These are phyloP conservation scores for Wickerhamomyces alni DNA, from an alignment of 805 yeast genomes.

Conservation along the genomic window DNA sequence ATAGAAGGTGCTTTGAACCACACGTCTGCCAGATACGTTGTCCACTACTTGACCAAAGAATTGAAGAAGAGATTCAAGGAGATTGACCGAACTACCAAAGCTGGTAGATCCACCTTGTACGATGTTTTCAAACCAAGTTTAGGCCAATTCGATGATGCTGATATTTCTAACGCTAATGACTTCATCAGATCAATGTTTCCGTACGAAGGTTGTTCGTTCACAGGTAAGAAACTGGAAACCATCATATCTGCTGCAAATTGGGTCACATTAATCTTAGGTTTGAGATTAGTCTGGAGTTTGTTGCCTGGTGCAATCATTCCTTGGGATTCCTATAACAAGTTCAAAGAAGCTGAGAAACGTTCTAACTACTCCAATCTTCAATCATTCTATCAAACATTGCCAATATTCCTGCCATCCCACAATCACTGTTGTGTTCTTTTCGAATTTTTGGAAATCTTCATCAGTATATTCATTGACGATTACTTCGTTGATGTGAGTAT, in stretches of 20 bases:
- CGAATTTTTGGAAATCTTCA: conserved; percentile 31
- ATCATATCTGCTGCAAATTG: conserved; percentile 20
- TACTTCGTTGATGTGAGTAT: conserved; percentile 25
- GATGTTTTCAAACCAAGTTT: conserved; percentile 31
- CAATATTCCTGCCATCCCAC: conserved; percentile 28
- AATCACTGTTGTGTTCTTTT: conserved; percentile 30
- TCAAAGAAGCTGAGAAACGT: conserved; percentile 20
- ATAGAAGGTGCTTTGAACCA: conserved; percentile 22
- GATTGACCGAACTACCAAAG: conserved; percentile 8
- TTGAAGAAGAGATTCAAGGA: conserved; percentile 21
- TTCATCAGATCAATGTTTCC: conserved; percentile 28
- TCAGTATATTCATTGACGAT: conserved; percentile 26
- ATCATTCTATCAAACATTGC: conserved; percentile 28
- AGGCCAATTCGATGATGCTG: conserved; percentile 27
- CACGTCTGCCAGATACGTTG: conserved; percentile 27
- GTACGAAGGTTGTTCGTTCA: conserved; percentile 30
- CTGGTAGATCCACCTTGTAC: conserved; percentile 18
- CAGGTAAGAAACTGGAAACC: conserved; percentile 23
- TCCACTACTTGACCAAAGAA: conserved; percentile 27
- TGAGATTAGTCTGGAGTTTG: conserved; percentile 29
- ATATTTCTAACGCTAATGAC: conserved; percentile 22
- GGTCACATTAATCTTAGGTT: conserved; percentile 22
- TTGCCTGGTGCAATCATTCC: conserved; percentile 30
- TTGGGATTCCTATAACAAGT: conserved; percentile 28
- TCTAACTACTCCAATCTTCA: conserved; percentile 21